Evolutionary conservation across 2,329 filamentous ascomycete genomes (phyloP).

Genomic region (Alternaria gansuensis): DNA sequence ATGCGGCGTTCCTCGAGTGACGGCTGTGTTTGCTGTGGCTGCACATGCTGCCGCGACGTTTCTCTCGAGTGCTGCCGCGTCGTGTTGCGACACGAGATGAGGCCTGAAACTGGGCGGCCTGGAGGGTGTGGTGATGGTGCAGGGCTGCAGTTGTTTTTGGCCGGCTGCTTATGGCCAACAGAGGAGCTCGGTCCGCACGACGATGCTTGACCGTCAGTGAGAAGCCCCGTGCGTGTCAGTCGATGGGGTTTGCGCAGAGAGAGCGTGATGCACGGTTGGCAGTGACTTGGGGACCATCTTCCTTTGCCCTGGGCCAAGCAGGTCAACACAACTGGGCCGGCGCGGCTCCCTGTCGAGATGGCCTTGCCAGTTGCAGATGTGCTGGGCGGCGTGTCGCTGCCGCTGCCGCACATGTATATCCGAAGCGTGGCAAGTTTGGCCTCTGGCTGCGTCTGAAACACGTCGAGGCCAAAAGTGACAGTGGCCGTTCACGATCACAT

Average conservation of each 20-base stretch:
- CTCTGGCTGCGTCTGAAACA: slow-evolving; percentile 29
- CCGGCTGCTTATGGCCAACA: slow-evolving; percentile 27
- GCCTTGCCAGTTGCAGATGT: slow-evolving; percentile 21
- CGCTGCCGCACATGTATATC: slow-evolving; percentile 25
- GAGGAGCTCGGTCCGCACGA: slow-evolving; percentile 40
- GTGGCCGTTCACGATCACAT: slow-evolving; percentile 6
- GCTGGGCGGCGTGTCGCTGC: slow-evolving; percentile 15
- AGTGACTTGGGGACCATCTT: slow-evolving; percentile 10
- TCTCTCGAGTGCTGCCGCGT: background rate
- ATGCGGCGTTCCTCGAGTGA: slow-evolving; percentile 26
- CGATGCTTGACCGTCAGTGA: slow-evolving; percentile 24
- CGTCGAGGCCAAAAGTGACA: slow-evolving; percentile 12
- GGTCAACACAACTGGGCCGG: slow-evolving; percentile 25
- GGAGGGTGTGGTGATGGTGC: slow-evolving; percentile 17
- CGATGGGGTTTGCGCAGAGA: slow-evolving; percentile 38
- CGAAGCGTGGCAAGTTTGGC: slow-evolving; percentile 34
- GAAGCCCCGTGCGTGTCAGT: slow-evolving; percentile 30
- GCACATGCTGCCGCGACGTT: background rate
- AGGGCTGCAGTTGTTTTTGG: slow-evolving; percentile 29
- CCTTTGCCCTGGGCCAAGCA: slow-evolving; percentile 13
- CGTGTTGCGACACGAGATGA: slow-evolving; percentile 5
- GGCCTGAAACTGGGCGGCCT: slow-evolving; percentile 31
- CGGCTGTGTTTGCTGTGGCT: slow-evolving; percentile 17
- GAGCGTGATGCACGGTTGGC: slow-evolving; percentile 34
- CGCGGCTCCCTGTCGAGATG: slow-evolving; percentile 25